These are phyloP conservation scores for Rhizophagus sp. DNA, from an alignment of 192 early-diverging fungal species.

Conservation along the genomic window DNA sequence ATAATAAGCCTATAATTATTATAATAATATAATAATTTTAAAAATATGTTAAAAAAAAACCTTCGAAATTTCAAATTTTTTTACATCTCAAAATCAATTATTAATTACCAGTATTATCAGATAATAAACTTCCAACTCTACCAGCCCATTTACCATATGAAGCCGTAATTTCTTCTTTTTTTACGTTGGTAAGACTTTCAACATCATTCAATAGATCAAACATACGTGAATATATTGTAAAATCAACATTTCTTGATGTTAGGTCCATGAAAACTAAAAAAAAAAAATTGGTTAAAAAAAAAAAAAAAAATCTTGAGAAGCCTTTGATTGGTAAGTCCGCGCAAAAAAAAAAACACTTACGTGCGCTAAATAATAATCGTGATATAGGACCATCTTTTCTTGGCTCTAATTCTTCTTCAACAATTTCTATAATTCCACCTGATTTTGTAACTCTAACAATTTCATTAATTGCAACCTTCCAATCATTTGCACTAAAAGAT, in stretches of 20 bases:
- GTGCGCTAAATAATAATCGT: slow-evolving; percentile 6
- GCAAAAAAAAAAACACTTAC: background rate
- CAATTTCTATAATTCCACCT: slow-evolving; percentile 4
- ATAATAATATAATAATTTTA: background rate
- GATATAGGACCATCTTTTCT: slow-evolving; percentile 21
- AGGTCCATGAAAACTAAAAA: slow-evolving; percentile 1
- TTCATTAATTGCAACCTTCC: slow-evolving; percentile 19
- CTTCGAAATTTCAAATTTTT: too few relatives aligned
- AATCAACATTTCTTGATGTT: background rate
- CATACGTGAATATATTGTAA: background rate
- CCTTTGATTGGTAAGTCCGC: too few relatives aligned
- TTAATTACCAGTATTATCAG: slow-evolving; percentile 1
- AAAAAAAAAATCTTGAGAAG: background rate
- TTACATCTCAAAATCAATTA: background rate
- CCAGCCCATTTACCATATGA: slow-evolving; percentile 18
- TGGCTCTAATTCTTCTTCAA: slow-evolving; percentile 12
- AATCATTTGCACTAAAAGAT: slow-evolving; percentile 25
- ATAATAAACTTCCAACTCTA: background rate
- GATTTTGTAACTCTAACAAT: slow-evolving; percentile 1
- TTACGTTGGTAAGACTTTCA: background rate
- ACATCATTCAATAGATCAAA: background rate
- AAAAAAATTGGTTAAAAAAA: background rate
- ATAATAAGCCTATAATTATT: background rate
- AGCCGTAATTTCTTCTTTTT: background rate
- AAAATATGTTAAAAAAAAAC: too few relatives aligned